Conservation (phyloP, 1,284 basidiomycete species). For the Melampsora allii-populina region DNA sequence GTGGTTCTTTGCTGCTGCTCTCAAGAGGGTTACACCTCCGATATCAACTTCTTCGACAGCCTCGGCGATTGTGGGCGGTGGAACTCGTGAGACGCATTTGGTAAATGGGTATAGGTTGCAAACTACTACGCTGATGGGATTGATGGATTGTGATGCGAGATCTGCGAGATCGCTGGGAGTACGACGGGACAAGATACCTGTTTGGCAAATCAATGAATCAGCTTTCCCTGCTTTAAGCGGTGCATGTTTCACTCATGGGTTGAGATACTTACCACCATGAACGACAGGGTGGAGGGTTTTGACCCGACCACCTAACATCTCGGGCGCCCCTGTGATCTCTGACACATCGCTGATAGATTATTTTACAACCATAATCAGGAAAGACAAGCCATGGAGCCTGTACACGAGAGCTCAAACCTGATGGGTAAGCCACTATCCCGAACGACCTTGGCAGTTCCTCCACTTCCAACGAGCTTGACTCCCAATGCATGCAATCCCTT, state of each 20-base stretch:
- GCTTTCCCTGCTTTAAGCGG: slow-evolving; percentile 17
- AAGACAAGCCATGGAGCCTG: background rate
- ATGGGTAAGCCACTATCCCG: slow-evolving; percentile 88
- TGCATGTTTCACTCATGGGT: background rate
- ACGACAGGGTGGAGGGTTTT: slow-evolving; percentile 99
- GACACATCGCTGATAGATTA: slow-evolving; percentile 77
- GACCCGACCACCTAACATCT: slow-evolving; percentile 97
- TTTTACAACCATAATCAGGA: background rate
- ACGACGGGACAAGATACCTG: slow-evolving; percentile 82
- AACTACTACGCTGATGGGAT: slow-evolving; percentile 88
- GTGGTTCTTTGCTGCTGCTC: slow-evolving; percentile 98
- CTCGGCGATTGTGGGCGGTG: slow-evolving; percentile 81
- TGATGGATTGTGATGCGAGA: slow-evolving; percentile 73
- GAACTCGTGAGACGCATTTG: slow-evolving; percentile 74
- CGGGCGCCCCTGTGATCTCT: slow-evolving; percentile 96
- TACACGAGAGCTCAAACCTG: slow-evolving; percentile 61
- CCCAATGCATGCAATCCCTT: slow-evolving; percentile 74
- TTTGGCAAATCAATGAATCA: background rate
- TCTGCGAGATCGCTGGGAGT: slow-evolving; percentile 83
- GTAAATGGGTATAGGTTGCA: slow-evolving; percentile 99
- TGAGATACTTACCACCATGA: slow-evolving; percentile 71
- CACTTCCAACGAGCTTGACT: slow-evolving; percentile 86
- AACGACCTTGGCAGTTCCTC: slow-evolving; percentile 96
- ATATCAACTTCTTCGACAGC: slow-evolving; percentile 99
- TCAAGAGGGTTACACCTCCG: slow-evolving; percentile 94